These are phyloP conservation scores for Amaranthus hypochondriacus DNA, from an alignment of 148 eudicot species.

Conservation along the genomic window DNA sequence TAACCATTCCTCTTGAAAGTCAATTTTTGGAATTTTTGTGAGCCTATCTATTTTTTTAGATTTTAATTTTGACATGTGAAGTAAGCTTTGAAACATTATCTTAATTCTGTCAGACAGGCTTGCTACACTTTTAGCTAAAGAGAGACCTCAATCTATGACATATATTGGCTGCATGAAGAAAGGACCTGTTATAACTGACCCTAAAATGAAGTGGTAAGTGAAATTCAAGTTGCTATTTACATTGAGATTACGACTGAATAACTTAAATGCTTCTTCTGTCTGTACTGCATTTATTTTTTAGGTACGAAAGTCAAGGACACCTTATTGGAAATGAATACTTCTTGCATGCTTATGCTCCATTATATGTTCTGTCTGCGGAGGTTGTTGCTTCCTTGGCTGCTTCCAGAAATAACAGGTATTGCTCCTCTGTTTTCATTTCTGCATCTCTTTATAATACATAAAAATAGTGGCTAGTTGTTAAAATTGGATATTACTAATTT, in stretches of 20 bases:
- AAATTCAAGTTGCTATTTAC: background rate
- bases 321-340: slow-evolving; percentile 65
- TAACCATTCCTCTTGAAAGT: too few relatives aligned
- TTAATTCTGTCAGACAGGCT: slow-evolving; percentile 43
- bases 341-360: slow-evolving; percentile 76
- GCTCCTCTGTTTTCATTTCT: background rate
- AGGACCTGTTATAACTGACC: slow-evolving; percentile 73
- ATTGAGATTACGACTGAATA: background rate
- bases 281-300: slow-evolving; percentile 16
- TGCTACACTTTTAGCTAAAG: slow-evolving; percentile 69
- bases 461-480: too few relatives aligned
- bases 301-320: slow-evolving; percentile 57
- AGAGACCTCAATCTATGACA: slow-evolving; percentile 45
- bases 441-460: background rate
- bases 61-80: background rate
- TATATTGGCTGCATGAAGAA: slow-evolving; percentile 83
- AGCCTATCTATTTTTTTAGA: too few relatives aligned
- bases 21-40: too few relatives aligned
- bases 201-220: slow-evolving; percentile 63
- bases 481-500: too few relatives aligned
- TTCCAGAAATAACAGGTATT: slow-evolving; percentile 48
- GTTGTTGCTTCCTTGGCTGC: slow-evolving; percentile 54
- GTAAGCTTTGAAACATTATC: background rate
- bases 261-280: slow-evolving; percentile 1
- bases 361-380: slow-evolving; percentile 58